Percentiles rank a stretch among this genome's conserved stretches.
phyloP scores from a whole-genome alignment of 768 basidiomycete species.

The Dentipellis sp. region DNA sequence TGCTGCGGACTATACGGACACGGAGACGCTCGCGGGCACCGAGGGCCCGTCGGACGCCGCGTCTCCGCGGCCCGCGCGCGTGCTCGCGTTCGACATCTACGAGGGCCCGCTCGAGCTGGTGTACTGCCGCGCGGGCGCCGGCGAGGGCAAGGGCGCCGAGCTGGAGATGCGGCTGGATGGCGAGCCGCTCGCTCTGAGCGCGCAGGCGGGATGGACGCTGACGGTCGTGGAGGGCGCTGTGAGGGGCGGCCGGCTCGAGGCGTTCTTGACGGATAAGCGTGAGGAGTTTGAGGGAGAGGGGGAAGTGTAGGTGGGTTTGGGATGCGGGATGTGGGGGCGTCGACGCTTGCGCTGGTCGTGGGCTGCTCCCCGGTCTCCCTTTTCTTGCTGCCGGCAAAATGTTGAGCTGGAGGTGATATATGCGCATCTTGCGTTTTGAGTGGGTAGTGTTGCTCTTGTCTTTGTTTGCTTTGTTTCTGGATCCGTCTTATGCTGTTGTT shows the following conservation, averaged over 20 bases:
- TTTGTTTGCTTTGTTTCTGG: no score
- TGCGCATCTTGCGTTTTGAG: no score
- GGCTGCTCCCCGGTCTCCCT: no score
- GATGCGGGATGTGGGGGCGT: no score
- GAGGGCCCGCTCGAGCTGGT: constrained; percentile 10
- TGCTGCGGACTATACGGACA: not conserved
- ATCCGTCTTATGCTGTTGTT: no score
- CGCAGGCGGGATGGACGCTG: constrained; percentile 5
- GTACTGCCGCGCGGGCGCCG: not conserved
- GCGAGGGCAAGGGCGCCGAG: not conserved
- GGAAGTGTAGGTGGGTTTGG: not conserved
- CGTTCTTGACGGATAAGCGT: not conserved
- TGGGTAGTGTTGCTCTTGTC: no score
- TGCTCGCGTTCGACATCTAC: constrained; percentile 5
- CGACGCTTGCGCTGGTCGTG: no score
- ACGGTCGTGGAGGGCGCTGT: constrained; percentile 5
- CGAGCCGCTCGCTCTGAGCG: constrained; percentile 5
- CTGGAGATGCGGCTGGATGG: constrained; percentile 8
- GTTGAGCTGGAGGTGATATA: no score
- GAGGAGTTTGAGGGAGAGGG: not conserved
- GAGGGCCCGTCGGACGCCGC: not conserved
- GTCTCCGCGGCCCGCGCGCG: not conserved
- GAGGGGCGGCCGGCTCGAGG: constrained; percentile 6
- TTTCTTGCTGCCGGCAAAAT: no score
- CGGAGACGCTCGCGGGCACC: not conserved